These are phyloP conservation scores for Penicillium lividum DNA, from an alignment of 495 filamentous ascomycete species.

Conservation along the genomic window DNA sequence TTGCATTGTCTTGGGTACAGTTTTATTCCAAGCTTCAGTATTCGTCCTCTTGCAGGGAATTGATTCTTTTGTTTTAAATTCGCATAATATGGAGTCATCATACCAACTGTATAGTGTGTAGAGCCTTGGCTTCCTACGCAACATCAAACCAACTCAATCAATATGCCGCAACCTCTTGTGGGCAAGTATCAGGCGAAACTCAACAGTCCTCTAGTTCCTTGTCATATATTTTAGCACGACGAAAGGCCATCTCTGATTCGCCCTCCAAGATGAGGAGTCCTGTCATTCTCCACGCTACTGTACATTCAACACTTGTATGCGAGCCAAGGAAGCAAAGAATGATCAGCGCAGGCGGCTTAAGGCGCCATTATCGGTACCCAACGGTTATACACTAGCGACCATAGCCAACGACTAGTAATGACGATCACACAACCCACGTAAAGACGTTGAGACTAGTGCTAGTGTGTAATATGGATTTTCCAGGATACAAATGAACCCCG, in stretches of 20 bases:
- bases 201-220: background rate
- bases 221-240: background rate
- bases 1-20: background rate
- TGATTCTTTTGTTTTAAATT: background rate
- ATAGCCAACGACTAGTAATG: background rate
- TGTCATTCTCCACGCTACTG: background rate
- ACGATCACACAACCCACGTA: background rate
- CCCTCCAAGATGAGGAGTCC: background rate
- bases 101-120: background rate
- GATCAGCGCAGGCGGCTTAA: background rate
- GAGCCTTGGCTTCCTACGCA: background rate
- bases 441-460: background rate
- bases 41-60: conserved; percentile 4
- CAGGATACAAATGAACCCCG: background rate
- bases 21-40: background rate
- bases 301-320: background rate
- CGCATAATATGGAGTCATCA: background rate
- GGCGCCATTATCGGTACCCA: background rate
- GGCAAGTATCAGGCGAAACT: background rate
- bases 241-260: background rate
- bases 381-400: background rate
- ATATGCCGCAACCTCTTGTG: background rate
- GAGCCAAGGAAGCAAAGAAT: background rate
- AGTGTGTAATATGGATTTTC: background rate
- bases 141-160: background rate